Percentiles rank a stretch among this genome's conserved stretches.
These are phyloP conservation scores for Kwoniella pini DNA, from an alignment of 768 basidiomycete genomes.

Conservation along the genomic window DNA sequence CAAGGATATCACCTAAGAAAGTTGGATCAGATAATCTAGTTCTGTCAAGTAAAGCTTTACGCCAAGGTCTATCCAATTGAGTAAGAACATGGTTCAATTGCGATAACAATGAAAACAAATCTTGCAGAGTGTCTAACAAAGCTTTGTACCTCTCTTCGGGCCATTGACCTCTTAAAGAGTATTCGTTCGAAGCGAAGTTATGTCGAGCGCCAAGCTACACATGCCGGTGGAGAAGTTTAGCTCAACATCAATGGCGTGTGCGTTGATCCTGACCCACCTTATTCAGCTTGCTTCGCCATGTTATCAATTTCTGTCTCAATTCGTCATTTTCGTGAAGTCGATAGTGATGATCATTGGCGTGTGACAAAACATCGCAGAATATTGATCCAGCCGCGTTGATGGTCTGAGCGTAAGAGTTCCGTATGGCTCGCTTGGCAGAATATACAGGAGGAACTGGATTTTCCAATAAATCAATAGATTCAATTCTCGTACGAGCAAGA, in stretches of 20 bases:
- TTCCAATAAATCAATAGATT: neutral
- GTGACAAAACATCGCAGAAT: constrained; percentile 75
- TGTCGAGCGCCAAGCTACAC: constrained; percentile 26
- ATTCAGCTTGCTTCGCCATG: constrained; percentile 71
- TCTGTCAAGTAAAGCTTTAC: constrained; percentile 70
- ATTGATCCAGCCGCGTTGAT: constrained; percentile 67
- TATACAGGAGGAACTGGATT: constrained; percentile 71
- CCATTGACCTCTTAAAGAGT: constrained; percentile 74
- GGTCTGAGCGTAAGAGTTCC: constrained; percentile 68
- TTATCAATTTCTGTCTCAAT: constrained; percentile 68
- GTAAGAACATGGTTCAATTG: constrained; percentile 73
- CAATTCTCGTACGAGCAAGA: neutral
- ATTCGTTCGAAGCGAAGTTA: constrained; percentile 57
- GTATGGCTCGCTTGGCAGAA: constrained; percentile 73
- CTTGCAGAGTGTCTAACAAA: constrained; percentile 56
- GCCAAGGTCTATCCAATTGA: constrained; percentile 74
- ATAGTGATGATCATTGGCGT: constrained; percentile 62
- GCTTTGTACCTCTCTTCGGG: constrained; percentile 72
- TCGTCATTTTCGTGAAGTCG: constrained; percentile 60
- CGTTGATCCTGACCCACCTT: constrained; percentile 64
- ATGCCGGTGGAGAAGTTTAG: no score
- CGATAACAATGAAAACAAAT: constrained; percentile 68
- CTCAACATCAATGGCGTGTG: no score
- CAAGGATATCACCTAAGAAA: constrained; percentile 81
- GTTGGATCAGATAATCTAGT: constrained; percentile 74